These are phyloP conservation scores for Microsporum ferrugineum DNA, from an alignment of 2,329 filamentous ascomycete species.

Conservation along the genomic window DNA sequence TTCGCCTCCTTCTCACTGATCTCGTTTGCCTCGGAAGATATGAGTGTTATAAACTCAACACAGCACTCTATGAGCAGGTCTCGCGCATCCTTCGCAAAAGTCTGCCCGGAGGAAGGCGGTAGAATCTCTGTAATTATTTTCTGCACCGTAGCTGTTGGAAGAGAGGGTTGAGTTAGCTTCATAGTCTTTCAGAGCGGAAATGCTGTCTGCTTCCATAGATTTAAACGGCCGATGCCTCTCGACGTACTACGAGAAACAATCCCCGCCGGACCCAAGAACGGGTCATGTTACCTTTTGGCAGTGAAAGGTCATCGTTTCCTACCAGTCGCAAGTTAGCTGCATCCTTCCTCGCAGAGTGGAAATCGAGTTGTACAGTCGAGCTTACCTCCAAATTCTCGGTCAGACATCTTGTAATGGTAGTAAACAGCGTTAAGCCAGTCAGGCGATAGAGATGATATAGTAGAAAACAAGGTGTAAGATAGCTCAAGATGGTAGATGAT, in stretches of 20 bases:
- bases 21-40: constrained; percentile 97
- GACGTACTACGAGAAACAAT: no score
- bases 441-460: no score
- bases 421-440: neutral
- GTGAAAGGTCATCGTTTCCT: constrained; percentile 49
- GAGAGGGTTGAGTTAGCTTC: neutral
- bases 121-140: constrained; percentile 93
- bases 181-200: neutral
- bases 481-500: neutral
- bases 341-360: neutral
- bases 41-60: constrained; percentile 95
- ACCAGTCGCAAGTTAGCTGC: constrained; percentile 5
- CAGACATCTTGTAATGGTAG: constrained; percentile 6
- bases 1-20: constrained; percentile 98
- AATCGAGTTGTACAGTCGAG: neutral
- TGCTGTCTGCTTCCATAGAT: neutral
- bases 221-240: neutral
- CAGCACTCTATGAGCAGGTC: constrained; percentile 97
- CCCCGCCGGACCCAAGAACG: neutral
- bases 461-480: neutral
- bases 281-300: constrained; percentile 43
- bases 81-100: constrained; percentile 88
- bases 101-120: constrained; percentile 60
- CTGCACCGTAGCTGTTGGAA: constrained; percentile 50
- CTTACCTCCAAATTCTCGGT: constrained; percentile 12